Conservation (phyloP, 495 filamentous ascomycete species). For the Bacidia gigantensis region DNA sequence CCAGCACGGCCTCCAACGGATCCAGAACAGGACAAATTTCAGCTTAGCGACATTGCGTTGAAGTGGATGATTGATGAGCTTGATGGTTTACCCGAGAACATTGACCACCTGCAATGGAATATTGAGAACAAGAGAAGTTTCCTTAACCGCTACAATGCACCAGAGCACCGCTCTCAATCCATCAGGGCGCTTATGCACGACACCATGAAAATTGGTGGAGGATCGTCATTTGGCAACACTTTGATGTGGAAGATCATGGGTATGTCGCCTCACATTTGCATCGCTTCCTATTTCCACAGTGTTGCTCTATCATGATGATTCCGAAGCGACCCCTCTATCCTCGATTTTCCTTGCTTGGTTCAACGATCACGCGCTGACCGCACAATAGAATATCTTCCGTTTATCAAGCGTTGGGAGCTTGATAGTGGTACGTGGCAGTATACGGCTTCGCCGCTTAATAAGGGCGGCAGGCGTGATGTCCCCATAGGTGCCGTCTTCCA, state of each 20-base stretch:
- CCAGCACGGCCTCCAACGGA: background rate
- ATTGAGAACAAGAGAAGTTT: constrained; percentile 6
- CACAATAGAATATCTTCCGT: constrained; percentile 6
- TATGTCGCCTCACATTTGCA: background rate
- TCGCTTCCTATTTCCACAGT: background rate
- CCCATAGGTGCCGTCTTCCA: constrained; percentile 3
- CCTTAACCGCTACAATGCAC: constrained; percentile 1
- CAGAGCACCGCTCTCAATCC: background rate
- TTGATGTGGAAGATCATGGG: constrained; percentile 4
- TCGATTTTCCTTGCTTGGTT: background rate
- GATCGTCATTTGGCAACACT: constrained; percentile 10
- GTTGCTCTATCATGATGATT: background rate
- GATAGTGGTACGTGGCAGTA: background rate
- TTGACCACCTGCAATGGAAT: constrained; percentile 4
- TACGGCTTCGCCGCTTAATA: background rate
- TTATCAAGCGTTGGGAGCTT: constrained; percentile 2
- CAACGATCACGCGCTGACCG: background rate
- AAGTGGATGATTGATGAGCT: constrained; percentile 26
- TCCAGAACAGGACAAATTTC: constrained; percentile 11
- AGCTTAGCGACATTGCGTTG: constrained; percentile 24
- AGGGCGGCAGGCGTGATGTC: constrained; percentile 4
- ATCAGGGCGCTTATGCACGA: constrained; percentile 7
- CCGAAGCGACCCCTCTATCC: background rate
- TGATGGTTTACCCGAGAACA: constrained; percentile 15
- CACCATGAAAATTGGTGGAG: constrained; percentile 4